phyloP scores from a whole-genome alignment of 2,329 filamentous ascomycete genomes.

The Cladosporium sp. region DNA sequence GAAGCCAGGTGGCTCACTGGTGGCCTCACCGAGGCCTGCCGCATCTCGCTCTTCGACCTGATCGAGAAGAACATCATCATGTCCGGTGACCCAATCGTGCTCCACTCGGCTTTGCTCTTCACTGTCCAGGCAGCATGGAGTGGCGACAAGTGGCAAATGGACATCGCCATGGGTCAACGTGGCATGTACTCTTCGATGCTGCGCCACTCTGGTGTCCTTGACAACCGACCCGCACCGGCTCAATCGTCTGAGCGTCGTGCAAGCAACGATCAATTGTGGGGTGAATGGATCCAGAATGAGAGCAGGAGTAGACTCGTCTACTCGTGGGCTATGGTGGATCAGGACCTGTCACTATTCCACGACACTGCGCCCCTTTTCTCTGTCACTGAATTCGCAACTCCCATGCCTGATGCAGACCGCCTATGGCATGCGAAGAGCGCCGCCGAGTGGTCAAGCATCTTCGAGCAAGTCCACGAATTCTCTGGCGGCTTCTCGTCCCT shows the following conservation, averaged over 20 bases:
- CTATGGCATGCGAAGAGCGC: slow-evolving; percentile 65
- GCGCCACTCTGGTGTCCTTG: slow-evolving; percentile 68
- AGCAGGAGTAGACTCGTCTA: slow-evolving; percentile 68
- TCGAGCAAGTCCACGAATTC: slow-evolving; percentile 62
- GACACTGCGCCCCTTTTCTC: slow-evolving; percentile 65
- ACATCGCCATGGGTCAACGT: slow-evolving; percentile 72
- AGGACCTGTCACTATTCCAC: slow-evolving; percentile 69
- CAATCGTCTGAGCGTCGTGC: slow-evolving; percentile 50
- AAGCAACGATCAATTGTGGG: slow-evolving; percentile 59
- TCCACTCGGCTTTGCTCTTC: slow-evolving; percentile 68
- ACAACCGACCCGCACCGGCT: slow-evolving; percentile 48
- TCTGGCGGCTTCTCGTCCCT: slow-evolving; percentile 57
- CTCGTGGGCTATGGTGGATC: slow-evolving; percentile 74
- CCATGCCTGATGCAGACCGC: slow-evolving; percentile 64
- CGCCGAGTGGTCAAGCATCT: slow-evolving; percentile 60
- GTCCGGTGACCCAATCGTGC: slow-evolving; percentile 64
- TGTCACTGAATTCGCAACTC: slow-evolving; percentile 65
- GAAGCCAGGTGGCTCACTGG: slow-evolving; percentile 68
- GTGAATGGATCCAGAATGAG: slow-evolving; percentile 66
- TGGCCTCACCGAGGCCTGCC: slow-evolving; percentile 69
- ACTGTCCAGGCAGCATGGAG: slow-evolving; percentile 71
- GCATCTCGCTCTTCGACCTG: slow-evolving; percentile 70
- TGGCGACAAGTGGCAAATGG: slow-evolving; percentile 77
- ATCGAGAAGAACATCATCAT: slow-evolving; percentile 72
- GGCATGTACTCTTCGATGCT: slow-evolving; percentile 75